Evolutionary conservation across 805 yeast genomes (phyloP).

Genomic region (Tetrapisispora pingtungensis): DNA sequence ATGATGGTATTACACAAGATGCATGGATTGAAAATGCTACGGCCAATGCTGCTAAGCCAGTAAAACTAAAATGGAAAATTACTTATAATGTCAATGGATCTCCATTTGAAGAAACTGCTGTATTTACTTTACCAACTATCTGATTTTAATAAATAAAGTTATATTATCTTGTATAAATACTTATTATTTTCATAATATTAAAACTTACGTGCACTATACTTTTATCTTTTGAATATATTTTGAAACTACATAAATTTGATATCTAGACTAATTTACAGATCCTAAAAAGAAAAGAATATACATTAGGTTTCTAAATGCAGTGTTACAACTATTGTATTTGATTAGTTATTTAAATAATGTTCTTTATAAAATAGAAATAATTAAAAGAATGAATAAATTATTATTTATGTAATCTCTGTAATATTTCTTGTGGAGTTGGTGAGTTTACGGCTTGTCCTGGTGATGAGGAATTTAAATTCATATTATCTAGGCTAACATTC

Average conservation of each 20-base stretch:
- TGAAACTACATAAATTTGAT: too few relatives aligned
- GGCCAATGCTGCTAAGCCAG: slow-evolving; percentile 28
- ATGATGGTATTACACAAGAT: slow-evolving; percentile 44
- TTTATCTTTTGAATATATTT: too few relatives aligned
- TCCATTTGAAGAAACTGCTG: slow-evolving; percentile 48
- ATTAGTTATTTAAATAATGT: too few relatives aligned
- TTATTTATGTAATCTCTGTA: slow-evolving; percentile 28
- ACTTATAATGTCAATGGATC: slow-evolving; percentile 43
- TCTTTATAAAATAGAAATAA: too few relatives aligned
- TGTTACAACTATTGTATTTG: too few relatives aligned
- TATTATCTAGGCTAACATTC: not conserved
- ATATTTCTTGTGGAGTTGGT: slow-evolving; percentile 28
- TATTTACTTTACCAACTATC: slow-evolving; percentile 31
- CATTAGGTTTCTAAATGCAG: too few relatives aligned
- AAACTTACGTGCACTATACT: not conserved
- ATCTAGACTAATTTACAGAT: too few relatives aligned
- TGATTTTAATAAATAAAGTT: slow-evolving; percentile 4
- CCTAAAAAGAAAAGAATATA: too few relatives aligned
- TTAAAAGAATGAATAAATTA: too few relatives aligned
- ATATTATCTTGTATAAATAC: not conserved
- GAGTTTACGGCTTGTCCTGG: slow-evolving; percentile 14
- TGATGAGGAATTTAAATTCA: not conserved
- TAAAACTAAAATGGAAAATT: slow-evolving; percentile 71
- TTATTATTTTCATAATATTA: not conserved
- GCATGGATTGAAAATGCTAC: slow-evolving; percentile 28